A percentile compares a stretch with the other conserved stretches of the same genome.
Conservation (phyloP, 2,329 filamentous ascomycete genomes). For the Ceratocystis papillata region DNA sequence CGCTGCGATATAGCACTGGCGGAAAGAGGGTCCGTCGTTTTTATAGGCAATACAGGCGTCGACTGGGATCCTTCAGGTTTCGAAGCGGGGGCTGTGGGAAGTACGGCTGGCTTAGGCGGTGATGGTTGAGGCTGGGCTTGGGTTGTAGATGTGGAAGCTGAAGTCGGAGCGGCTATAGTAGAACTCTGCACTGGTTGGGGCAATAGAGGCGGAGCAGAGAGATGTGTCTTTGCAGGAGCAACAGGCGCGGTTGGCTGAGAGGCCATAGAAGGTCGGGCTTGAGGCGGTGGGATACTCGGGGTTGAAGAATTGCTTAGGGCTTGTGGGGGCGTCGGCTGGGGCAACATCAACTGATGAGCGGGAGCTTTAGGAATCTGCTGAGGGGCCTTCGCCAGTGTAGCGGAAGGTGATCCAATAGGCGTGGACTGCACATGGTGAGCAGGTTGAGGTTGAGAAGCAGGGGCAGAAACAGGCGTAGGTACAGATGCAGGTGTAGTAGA, state of each 20-base stretch:
- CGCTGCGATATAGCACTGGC: conserved; percentile 22
- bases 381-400: not conserved
- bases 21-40: conserved; percentile 20
- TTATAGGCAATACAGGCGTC: conserved; percentile 1
- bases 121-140: not conserved
- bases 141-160: not conserved
- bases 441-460: not conserved
- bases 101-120: conserved; percentile 3
- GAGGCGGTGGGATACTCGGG: conserved; percentile 6
- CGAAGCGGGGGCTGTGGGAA: not conserved
- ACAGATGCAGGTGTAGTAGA: not conserved
- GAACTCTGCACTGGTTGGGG: conserved; percentile 11
- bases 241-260: not conserved
- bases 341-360: conserved; percentile 17
- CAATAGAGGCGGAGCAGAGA: not conserved
- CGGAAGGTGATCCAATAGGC: not conserved
- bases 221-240: not conserved
- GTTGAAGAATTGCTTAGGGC: not conserved
- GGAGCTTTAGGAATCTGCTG: conserved; percentile 10
- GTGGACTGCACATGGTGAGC: not conserved
- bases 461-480: not conserved
- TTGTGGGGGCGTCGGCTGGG: conserved; percentile 16
- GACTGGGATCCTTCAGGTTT: not conserved
- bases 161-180: not conserved
- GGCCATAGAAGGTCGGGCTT: conserved; percentile 2